phyloP scores from a whole-genome alignment of 371 early-diverging fungal species.

The Mucor indicus region DNA sequence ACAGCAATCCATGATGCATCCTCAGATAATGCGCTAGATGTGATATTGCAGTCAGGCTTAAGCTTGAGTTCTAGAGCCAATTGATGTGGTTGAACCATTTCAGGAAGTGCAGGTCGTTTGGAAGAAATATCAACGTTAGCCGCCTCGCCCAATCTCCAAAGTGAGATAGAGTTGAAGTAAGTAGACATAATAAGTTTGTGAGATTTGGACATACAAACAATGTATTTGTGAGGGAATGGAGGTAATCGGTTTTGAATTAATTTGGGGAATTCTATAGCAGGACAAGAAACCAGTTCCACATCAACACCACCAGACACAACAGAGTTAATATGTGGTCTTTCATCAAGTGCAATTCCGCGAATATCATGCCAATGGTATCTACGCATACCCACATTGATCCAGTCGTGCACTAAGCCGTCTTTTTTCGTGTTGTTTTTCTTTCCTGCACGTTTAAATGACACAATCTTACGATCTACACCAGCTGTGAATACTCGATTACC shows the following conservation, averaged over 20 bases:
- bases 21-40: conserved; percentile 75
- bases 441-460: conserved; percentile 55
- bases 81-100: conserved; percentile 62
- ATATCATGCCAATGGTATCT: conserved; percentile 93
- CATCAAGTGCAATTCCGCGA: conserved; percentile 75
- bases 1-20: conserved; percentile 85
- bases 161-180: conserved; percentile 58
- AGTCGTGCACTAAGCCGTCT: conserved; percentile 31
- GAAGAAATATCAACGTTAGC: conserved; percentile 13
- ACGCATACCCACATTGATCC: conserved; percentile 77
- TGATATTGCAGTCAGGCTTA: conserved; percentile 60
- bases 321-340: conserved; percentile 55
- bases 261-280: conserved; percentile 64
- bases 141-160: conserved; percentile 79
- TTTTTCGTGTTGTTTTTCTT: conserved; percentile 20
- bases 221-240: conserved; percentile 75
- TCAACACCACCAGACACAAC: conserved; percentile 87
- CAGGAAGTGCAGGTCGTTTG: conserved; percentile 28
- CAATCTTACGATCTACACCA: conserved; percentile 90
- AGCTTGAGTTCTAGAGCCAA: conserved; percentile 63
- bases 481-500: conserved; percentile 78
- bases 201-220: conserved; percentile 63
- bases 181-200: conserved; percentile 60
- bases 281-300: conserved; percentile 67
- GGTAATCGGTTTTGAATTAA: conserved; percentile 69